Conservation (phyloP, 805 yeast species). For the Blastobotrys americana region DNA sequence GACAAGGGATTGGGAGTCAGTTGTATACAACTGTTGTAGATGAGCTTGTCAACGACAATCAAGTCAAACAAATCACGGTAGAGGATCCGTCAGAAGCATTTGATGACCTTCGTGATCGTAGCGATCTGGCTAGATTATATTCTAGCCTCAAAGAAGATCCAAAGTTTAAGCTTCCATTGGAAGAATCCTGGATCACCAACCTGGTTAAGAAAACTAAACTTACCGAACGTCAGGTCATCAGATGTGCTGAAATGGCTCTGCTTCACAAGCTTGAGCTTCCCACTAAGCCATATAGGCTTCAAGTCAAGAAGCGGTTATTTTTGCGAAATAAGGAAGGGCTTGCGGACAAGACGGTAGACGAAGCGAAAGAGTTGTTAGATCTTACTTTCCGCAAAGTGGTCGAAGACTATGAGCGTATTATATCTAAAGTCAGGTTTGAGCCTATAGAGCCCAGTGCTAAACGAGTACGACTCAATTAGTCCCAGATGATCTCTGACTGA, state of each 20-base stretch:
- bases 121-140: conserved; percentile 52
- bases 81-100: conserved; percentile 93
- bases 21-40: conserved; percentile 53
- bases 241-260: conserved; percentile 71
- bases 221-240: conserved; percentile 68
- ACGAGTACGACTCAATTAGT: not conserved
- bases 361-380: conserved; percentile 63
- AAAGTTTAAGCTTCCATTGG: conserved; percentile 18
- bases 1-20: conserved; percentile 54
- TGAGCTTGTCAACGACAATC: conserved; percentile 46
- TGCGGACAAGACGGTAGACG: conserved; percentile 45
- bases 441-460: conserved; percentile 3
- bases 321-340: conserved; percentile 77
- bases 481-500: too few species aligned
- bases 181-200: conserved; percentile 37
- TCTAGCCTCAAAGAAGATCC: not conserved
- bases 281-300: conserved; percentile 37
- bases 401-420: conserved; percentile 61
- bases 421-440: conserved; percentile 23
- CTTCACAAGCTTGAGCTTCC: conserved; percentile 41
- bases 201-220: conserved; percentile 45
- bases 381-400: conserved; percentile 64
- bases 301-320: conserved; percentile 68
- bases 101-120: conserved; percentile 82
- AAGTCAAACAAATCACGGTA: conserved; percentile 67